phyloP scores from a whole-genome alignment of 179 eudicot genomes.

The Actinidia chinensis region DNA sequence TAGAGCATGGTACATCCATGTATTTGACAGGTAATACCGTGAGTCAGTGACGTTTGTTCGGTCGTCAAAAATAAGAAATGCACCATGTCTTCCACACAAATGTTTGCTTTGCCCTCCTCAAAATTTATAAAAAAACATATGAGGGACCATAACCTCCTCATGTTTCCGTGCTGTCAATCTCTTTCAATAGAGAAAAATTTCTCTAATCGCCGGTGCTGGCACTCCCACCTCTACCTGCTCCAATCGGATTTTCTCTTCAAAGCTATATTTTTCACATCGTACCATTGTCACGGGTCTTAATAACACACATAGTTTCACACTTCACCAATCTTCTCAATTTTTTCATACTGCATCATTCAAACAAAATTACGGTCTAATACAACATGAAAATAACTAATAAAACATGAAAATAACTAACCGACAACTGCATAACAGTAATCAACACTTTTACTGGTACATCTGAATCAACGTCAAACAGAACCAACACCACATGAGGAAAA shows the following conservation, averaged over 20 bases:
- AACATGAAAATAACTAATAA: not conserved
- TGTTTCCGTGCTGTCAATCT: conserved; percentile 95
- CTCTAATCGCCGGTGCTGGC: conserved; percentile 95
- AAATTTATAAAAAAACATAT: too few relatives aligned
- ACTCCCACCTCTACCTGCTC: conserved; percentile 99
- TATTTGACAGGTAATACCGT: too few relatives aligned
- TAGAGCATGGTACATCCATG: too few relatives aligned
- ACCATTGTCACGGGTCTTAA: conserved; percentile 73
- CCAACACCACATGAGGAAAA: conserved; percentile 4
- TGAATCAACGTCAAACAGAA: conserved; percentile 10
- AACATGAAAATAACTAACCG: not conserved
- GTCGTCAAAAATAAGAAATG: too few relatives aligned
- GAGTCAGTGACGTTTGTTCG: too few relatives aligned
- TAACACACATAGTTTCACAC: conserved; percentile 98
- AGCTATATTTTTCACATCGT: conserved; percentile 93
- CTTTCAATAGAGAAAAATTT: conserved; percentile 93
- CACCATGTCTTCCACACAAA: too few relatives aligned
- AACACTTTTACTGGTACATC: conserved; percentile 37
- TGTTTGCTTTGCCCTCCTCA: too few relatives aligned
- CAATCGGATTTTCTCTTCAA: conserved; percentile 84
- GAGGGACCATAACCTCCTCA: conserved; percentile 72
- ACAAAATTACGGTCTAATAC: conserved; percentile 10
- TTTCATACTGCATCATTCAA: conserved; percentile 62
- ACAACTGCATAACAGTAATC: not conserved
- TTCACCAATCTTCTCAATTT: conserved; percentile 97